A percentile compares a stretch with the other conserved stretches of the same genome.
phyloP scores from a whole-genome alignment of 73 alveolate species.

The Paramecium octaurelia region DNA sequence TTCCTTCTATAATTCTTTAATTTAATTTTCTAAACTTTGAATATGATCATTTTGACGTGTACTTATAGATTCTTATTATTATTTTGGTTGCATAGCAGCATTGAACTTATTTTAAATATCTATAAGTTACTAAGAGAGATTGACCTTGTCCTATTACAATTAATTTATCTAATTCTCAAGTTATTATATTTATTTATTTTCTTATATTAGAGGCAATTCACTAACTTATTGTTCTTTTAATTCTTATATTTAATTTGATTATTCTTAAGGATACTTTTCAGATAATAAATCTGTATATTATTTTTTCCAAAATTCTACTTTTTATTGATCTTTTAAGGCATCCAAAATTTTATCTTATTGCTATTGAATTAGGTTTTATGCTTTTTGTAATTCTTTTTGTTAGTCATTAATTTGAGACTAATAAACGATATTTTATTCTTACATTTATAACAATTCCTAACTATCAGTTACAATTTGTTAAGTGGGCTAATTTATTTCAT shows the following conservation, averaged over 20 bases:
- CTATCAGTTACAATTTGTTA: neutral
- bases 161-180: neutral
- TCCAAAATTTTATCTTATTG: neutral
- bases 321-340: neutral
- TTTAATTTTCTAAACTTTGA: neutral
- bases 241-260: neutral
- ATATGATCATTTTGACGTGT: neutral
- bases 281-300: neutral
- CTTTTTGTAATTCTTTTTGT: neutral
- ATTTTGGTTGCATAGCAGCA: neutral
- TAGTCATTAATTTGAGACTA: neutral
- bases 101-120: neutral
- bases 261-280: neutral
- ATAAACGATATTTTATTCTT: neutral
- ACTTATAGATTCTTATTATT: neutral
- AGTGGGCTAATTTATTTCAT: neutral
- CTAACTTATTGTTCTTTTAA: neutral
- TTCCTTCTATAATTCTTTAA: neutral
- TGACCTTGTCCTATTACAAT: neutral
- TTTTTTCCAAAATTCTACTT: neutral
- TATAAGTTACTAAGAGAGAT: neutral
- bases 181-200: neutral
- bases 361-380: neutral
- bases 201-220: neutral
- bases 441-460: neutral